Base-by-base conservation (phyloP, 495 filamentous ascomycete species). In the Aspergillus asperescens region DNA sequence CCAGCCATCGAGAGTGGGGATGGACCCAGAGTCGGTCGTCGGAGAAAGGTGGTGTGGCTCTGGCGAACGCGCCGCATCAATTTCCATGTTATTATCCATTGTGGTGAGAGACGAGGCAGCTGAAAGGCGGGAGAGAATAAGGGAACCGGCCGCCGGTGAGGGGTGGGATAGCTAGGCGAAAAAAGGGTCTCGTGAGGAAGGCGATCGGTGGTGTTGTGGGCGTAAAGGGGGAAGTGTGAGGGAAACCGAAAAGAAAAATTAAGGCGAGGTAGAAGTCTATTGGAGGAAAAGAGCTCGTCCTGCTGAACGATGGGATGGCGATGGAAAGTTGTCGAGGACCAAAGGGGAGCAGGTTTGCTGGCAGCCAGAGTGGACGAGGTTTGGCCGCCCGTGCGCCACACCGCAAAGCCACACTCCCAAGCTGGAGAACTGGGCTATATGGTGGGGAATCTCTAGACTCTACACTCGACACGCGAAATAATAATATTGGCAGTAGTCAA, bases 41-140 rank as follows among this genome's bases (percentile, higher is more conserved):
- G 86, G 82, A 47, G 86, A 79, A 62, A 89, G 72, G 59, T 79
- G 76, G 66, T 91, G 81, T 56, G 90, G 88, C 63, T 94, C 84
- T 55, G 90, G 88, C 57, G 84, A 81, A 67, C 90, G 87, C 62
- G 87, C 87, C 41, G 76, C 68, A 62, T 80, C 77, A 57, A 96
- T 90, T 69, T 98, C 93, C 93, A 98, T 98, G 71, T 94, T 95
- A 63, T 90, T 95, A 74, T 98, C 93, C 91, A 95, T 95, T 56
- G 55, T 23, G 50, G 59, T 55, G 58, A 57, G 55, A 58, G 61
- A 23, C 32, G 48, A 5, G 25, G 42, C 27, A 47, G 29, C 40
- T 27, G 40, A 13, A 7, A 24, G 38, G 38, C 40, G 48, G 37
- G 31, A 20, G 24, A 47, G 19, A 58, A 59, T 52, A 62, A 57